Evolutionary conservation across 768 basidiomycete species (phyloP), one percentile per base, ranked within the genome.

Genomic region (Mycena venus): DNA sequence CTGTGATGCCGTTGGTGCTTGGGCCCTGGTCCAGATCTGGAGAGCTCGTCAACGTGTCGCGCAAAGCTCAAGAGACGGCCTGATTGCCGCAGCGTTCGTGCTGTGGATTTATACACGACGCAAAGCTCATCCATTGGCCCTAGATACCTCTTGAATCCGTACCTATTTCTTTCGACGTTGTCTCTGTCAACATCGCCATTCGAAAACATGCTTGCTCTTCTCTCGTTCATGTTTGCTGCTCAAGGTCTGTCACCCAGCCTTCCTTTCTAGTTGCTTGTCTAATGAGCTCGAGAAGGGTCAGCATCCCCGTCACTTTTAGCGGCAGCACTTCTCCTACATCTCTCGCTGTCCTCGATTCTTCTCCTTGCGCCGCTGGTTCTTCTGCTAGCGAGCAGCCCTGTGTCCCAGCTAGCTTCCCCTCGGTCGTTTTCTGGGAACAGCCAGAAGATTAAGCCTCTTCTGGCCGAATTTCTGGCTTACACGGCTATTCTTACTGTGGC

Each of bases 91-190:
- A 9, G 82, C 90, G 95, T 96, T 79, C 75, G 93, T 87, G n/a
- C 47, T 27, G 23, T 34, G 8, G 49, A 38, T 15, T 56, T 32
- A 47, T 56, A 21, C 55, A 19, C 17, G 60, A 56, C 47, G 23
- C 51, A 11, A 32, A 40, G 36, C 74, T 36, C 8, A 64, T 60
- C 11, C n/a, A 36, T n/a, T 38, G 32, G 8, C 19, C 27, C n/a
- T 70, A 98, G 96, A 56, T 97, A 94, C 83, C 90, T 98, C 23
- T 82, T 98, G 61, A 98, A 99, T 77, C 98, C 98, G 3, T 98
- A 98, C 81, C 83, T 95, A 10, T 82, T 98, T 69, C 86, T 96
- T 1, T 91, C 97, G 0, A 92, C 91, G 34, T 85, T 98, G 9
- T 94, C 96, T 0, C 85, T 92, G 14, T 97, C 97, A 0, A 95